Percentiles rank a stretch among this genome's conserved stretches.
These are phyloP conservation scores for Coccinonectria pachysandricola DNA, from an alignment of 2,329 filamentous ascomycete genomes.

Conservation along the genomic window DNA sequence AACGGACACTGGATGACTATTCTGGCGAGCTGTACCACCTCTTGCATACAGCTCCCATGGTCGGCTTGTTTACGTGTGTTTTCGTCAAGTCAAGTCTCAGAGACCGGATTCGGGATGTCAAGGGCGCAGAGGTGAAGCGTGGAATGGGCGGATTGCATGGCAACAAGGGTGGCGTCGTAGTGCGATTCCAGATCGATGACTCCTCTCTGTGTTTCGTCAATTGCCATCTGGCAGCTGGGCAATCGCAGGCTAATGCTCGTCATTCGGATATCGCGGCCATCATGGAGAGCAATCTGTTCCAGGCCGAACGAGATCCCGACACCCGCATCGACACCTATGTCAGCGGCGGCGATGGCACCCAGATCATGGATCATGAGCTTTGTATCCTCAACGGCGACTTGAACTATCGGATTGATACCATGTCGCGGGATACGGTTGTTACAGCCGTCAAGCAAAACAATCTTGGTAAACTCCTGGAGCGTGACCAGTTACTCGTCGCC, in stretches of 20 bases:
- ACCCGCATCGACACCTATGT: conserved; percentile 69
- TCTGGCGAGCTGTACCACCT: conserved; percentile 69
- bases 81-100: conserved; percentile 80
- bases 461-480: conserved; percentile 74
- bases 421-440: conserved; percentile 87
- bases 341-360: conserved; percentile 85
- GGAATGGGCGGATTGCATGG: conserved; percentile 93
- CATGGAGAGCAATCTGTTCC: conserved; percentile 68
- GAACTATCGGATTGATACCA: conserved; percentile 97
- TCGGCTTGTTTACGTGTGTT: conserved; percentile 90
- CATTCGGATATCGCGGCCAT: conserved; percentile 91
- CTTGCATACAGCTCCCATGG: conserved; percentile 75
- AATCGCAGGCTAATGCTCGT: conserved; percentile 78
- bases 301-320: conserved; percentile 55
- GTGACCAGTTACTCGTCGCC: conserved; percentile 86
- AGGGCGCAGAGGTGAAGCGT: conserved; percentile 78
- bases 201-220: conserved; percentile 94
- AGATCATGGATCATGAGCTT: conserved; percentile 96
- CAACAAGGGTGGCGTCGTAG: conserved; percentile 87
- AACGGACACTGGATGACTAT: conserved; percentile 70
- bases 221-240: conserved; percentile 90
- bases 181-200: conserved; percentile 90
- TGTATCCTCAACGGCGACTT: conserved; percentile 92
- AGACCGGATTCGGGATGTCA: conserved; percentile 65
- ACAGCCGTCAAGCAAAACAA: conserved; percentile 75